Evolutionary conservation across 441 rosid species (phyloP).

Genomic region (Rhodomyrtus psidioides): DNA sequence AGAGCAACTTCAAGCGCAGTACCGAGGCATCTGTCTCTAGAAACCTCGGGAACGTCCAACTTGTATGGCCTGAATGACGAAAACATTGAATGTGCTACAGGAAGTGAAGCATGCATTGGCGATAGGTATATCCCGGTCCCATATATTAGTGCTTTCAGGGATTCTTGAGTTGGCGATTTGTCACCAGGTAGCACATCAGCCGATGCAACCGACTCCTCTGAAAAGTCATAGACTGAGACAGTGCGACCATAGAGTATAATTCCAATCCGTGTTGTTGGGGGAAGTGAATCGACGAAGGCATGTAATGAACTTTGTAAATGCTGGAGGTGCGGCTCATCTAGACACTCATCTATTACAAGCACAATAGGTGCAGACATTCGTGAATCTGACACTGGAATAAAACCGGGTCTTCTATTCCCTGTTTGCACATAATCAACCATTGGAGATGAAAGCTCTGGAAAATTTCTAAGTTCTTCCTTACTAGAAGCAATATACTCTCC

Average conservation of each 20-base stretch:
- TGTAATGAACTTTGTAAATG: conserved; percentile 95
- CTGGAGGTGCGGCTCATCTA: conserved; percentile 94
- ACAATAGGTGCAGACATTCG: conserved; percentile 76
- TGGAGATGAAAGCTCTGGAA: conserved; percentile 72
- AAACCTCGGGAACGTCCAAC: conserved; percentile 62
- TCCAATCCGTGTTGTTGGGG: conserved; percentile 74
- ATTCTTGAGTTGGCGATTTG: conserved; percentile 63
- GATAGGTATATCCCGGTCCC: conserved; percentile 92
- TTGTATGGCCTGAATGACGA: conserved; percentile 86
- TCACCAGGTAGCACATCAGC: conserved; percentile 97
- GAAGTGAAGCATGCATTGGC: conserved; percentile 90
- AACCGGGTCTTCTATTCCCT: conserved; percentile 79
- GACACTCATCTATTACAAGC: conserved; percentile 90
- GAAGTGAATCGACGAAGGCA: conserved; percentile 84
- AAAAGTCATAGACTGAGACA: conserved; percentile 84
- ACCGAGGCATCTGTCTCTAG: conserved; percentile 90
- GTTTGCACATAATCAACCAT: conserved; percentile 82
- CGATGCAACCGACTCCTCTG: conserved; percentile 83
- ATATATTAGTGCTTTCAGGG: conserved; percentile 75
- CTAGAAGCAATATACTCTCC: conserved; percentile 80
- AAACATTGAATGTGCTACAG: conserved; percentile 85
- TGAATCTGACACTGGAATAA: conserved; percentile 83
- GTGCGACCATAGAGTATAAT: conserved; percentile 77
- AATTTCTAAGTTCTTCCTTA: conserved; percentile 61
- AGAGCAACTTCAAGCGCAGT: conserved; percentile 90